phyloP scores from a whole-genome alignment of 2,329 filamentous ascomycete species.

The Epichloe bromicola region DNA sequence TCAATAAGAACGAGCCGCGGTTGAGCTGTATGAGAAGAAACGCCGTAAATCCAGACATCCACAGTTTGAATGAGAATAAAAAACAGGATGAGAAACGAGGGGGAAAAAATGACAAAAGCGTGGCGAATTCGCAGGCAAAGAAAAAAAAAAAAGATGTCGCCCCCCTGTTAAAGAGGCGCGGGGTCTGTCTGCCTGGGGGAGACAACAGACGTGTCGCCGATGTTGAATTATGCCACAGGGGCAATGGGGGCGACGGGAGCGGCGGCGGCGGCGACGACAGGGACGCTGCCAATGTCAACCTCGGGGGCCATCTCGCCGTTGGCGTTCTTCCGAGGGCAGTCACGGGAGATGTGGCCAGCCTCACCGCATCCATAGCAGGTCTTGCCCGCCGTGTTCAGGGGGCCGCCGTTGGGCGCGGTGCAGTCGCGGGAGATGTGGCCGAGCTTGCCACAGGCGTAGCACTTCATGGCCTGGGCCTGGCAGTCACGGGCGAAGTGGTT shows the following conservation, averaged over 20 bases:
- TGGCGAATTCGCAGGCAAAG: neutral
- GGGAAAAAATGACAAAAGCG: no score
- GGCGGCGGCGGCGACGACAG: conserved; percentile 20
- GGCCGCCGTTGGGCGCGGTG: conserved; percentile 90
- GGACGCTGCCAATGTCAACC: conserved; percentile 28
- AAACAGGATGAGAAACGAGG: conserved; percentile 2
- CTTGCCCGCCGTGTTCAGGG: conserved; percentile 91
- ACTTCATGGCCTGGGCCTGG: conserved; percentile 97
- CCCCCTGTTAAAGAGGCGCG: no score
- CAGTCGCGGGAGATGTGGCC: conserved; percentile 90
- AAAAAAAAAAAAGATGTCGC: neutral
- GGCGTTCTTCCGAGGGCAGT: conserved; percentile 66
- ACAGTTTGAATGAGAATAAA: conserved; percentile 14
- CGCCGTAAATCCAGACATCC: conserved; percentile 12
- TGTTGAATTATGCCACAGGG: conserved; percentile 23
- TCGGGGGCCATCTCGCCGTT: conserved; percentile 36
- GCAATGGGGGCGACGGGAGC: conserved; percentile 33
- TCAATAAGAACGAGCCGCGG: neutral
- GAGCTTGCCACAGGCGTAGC: conserved; percentile 92
- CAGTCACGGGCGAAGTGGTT: conserved; percentile 98
- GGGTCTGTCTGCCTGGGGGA: neutral
- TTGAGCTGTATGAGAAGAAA: conserved; percentile 9
- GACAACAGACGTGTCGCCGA: conserved; percentile 7
- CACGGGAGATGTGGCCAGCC: conserved; percentile 88
- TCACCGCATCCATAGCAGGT: conserved; percentile 97